Evolutionary conservation across 225 moss, liverwort and hornwort genomes (phyloP).

Genomic region (Marchantia paleacea): DNA sequence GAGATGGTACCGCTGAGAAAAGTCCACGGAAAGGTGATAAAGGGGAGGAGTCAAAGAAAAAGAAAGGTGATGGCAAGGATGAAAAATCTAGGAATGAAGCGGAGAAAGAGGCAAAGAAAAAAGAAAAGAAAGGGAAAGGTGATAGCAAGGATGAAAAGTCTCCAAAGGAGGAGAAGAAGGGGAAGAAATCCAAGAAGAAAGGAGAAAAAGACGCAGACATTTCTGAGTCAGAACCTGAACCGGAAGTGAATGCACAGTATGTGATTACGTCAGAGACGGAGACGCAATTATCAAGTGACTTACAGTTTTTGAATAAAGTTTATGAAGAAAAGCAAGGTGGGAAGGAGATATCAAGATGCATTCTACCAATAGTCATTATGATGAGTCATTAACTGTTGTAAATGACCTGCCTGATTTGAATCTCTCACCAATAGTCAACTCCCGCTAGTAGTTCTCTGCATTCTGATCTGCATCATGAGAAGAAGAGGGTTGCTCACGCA

Average conservation of each 20-base stretch:
- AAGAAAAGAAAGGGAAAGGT: not conserved
- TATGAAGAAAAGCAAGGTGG: slow-evolving; percentile 48
- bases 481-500: no score
- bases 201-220: not conserved
- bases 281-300: slow-evolving; percentile 29
- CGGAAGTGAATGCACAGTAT: not conserved
- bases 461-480: no score
- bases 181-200: slow-evolving; percentile 5
- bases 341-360: slow-evolving; percentile 63
- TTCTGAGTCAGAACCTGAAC: not conserved
- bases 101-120: slow-evolving; percentile 18
- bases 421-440: no score
- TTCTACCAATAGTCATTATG: slow-evolving; percentile 62
- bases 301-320: slow-evolving; percentile 46
- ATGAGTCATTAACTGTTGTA: no score
- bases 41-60: slow-evolving; percentile 24
- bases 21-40: not conserved
- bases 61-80: not conserved
- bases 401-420: no score
- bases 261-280: not conserved
- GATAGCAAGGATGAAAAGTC: slow-evolving; percentile 1
- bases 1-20: slow-evolving; percentile 3
- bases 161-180: slow-evolving; percentile 17
- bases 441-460: no score
- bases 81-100: slow-evolving; percentile 16